These are phyloP conservation scores for Xanthoconium stramineum DNA, from an alignment of 768 basidiomycete genomes.

Conservation along the genomic window DNA sequence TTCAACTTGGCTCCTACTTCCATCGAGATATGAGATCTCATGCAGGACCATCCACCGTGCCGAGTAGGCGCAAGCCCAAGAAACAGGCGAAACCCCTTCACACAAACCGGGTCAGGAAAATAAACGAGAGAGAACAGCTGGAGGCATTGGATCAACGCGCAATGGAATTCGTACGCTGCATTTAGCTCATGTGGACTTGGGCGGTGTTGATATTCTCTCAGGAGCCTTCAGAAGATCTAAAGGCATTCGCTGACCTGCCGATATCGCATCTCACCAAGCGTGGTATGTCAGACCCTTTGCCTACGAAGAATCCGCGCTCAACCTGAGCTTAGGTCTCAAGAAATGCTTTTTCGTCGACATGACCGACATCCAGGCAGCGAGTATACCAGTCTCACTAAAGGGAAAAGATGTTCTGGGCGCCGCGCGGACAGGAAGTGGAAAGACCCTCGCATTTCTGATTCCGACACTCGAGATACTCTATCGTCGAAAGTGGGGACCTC, in stretches of 20 bases:
- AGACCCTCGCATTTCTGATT: conserved; percentile 70
- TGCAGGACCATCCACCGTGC: conserved; percentile 16
- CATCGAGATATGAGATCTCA: conserved; percentile 15
- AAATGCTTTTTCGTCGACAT: conserved; percentile 82
- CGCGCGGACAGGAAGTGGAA: conserved; percentile 69
- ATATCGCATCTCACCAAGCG: conserved; percentile 74
- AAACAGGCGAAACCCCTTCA: conserved; percentile 14
- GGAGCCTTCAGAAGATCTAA: conserved; percentile 49
- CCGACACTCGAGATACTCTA: conserved; percentile 65
- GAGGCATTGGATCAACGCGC: conserved; percentile 49
- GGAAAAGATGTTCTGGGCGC: conserved; percentile 67
- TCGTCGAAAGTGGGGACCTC: conserved; percentile 65
- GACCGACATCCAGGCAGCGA: conserved; percentile 73
- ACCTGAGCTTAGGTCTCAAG: conserved; percentile 61
- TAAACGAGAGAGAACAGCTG: conserved; percentile 47
- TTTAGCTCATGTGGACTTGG: background rate
- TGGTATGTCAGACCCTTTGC: conserved; percentile 39
- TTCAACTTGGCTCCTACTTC: background rate
- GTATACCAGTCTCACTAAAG: conserved; percentile 58
- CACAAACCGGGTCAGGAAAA: conserved; percentile 38
- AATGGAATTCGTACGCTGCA: conserved; percentile 46
- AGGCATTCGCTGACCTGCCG: conserved; percentile 68
- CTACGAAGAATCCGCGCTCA: background rate
- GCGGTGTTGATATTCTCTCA: conserved; percentile 29
- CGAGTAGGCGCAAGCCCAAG: conserved; percentile 12